Evolutionary conservation across 2,329 filamentous ascomycete genomes (phyloP).

Genomic region (Pleomassaria siparia): DNA sequence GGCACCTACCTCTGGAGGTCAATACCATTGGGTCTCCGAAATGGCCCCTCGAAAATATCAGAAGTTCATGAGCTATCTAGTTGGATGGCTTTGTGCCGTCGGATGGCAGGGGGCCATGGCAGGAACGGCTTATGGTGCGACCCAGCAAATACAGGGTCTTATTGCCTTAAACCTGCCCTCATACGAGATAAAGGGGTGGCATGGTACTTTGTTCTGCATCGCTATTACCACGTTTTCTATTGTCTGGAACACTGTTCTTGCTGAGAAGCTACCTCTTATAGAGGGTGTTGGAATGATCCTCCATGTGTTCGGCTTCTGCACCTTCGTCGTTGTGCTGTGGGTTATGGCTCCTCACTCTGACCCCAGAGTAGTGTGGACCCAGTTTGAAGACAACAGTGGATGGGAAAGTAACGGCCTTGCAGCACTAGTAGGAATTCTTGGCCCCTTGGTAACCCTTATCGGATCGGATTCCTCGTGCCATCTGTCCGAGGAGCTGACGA

Average conservation of each 20-base stretch:
- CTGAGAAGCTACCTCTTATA: constrained; percentile 45
- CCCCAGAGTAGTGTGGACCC: constrained; percentile 38
- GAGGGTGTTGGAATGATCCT: constrained; percentile 45
- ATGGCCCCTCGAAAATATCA: constrained; percentile 31
- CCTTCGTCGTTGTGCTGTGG: constrained; percentile 37
- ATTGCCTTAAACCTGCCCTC: too few species aligned
- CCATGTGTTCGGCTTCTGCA: constrained; percentile 52
- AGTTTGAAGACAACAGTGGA: constrained; percentile 46
- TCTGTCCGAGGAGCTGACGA: constrained; percentile 29
- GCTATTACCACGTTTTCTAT: constrained; percentile 2
- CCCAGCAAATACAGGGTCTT: too few species aligned
- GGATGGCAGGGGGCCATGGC: too few species aligned
- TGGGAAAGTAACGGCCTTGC: constrained; percentile 43
- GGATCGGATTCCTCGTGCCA: constrained; percentile 35
- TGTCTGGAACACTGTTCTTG: constrained; percentile 47
- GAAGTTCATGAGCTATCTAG: constrained; percentile 28
- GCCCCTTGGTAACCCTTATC: constrained; percentile 28
- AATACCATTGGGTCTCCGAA: constrained; percentile 30
- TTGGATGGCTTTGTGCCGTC: constrained; percentile 48
- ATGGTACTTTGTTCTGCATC: neutral
- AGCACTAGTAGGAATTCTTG: constrained; percentile 37
- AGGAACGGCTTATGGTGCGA: too few species aligned
- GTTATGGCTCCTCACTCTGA: constrained; percentile 18
- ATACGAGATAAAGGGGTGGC: too few species aligned
- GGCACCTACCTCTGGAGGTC: constrained; percentile 7